Conservation (phyloP, 2,329 filamentous ascomycete species). For the Fonsecaea monophora region DNA sequence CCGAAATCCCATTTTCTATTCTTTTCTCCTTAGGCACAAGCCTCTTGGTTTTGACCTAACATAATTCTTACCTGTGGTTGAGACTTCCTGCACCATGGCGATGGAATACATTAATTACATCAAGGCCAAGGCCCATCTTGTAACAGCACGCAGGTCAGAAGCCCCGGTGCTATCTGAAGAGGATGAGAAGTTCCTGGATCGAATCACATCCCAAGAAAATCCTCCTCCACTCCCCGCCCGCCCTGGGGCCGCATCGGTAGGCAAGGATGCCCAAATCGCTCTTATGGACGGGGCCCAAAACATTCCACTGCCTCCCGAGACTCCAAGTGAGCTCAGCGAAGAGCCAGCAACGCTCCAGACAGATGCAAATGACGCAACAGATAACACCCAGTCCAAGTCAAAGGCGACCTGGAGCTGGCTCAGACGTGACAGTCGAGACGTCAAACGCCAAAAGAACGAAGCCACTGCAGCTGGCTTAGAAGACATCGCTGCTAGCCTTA, state of each 20-base stretch:
- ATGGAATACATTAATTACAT: slow-evolving; percentile 55
- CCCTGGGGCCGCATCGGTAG: slow-evolving; percentile 35
- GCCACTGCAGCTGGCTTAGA: slow-evolving; percentile 41
- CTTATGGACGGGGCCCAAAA: slow-evolving; percentile 56
- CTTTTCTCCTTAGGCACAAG: slow-evolving; percentile 3
- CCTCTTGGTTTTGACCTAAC: background rate
- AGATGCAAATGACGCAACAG: slow-evolving; percentile 35
- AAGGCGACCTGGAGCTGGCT: slow-evolving; percentile 49
- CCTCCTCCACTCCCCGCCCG: slow-evolving; percentile 52
- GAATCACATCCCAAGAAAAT: slow-evolving; percentile 55
- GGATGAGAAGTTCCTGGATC: slow-evolving; percentile 64
- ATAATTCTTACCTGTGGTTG: slow-evolving; percentile 5
- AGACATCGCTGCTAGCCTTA: slow-evolving; percentile 43
- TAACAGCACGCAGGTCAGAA: slow-evolving; percentile 44
- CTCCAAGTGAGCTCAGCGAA: slow-evolving; percentile 50
- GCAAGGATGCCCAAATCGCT: slow-evolving; percentile 55
- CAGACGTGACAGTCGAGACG: slow-evolving; percentile 47
- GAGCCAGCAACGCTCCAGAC: slow-evolving; percentile 42
- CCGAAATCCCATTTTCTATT: background rate
- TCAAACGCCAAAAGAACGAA: slow-evolving; percentile 44
- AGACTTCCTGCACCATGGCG: slow-evolving; percentile 15
- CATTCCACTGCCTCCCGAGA: slow-evolving; percentile 57
- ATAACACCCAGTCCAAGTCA: slow-evolving; percentile 40
- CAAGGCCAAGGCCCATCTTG: slow-evolving; percentile 47
- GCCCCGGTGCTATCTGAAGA: slow-evolving; percentile 64